Percentiles rank a stretch among this genome's conserved stretches.
Conservation (phyloP, 2,329 filamentous ascomycete genomes). For the Trichoderma koningii region DNA sequence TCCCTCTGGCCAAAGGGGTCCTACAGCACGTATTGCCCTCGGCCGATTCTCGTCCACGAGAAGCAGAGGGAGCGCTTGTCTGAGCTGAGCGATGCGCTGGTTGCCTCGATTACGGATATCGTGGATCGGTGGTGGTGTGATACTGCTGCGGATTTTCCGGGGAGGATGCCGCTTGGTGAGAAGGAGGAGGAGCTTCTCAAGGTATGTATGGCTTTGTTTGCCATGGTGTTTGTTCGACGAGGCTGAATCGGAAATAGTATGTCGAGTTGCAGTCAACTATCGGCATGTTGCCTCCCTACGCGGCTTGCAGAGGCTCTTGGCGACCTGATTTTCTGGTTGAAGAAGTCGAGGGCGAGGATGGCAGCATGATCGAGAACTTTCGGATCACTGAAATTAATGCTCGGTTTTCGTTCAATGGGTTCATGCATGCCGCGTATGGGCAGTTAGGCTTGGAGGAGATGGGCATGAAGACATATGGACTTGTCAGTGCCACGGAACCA, state of each 20-base stretch:
- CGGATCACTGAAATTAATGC: slow-evolving; percentile 47
- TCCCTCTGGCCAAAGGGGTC: slow-evolving; percentile 38
- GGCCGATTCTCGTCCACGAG: slow-evolving; percentile 40
- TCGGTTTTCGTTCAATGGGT: slow-evolving; percentile 46
- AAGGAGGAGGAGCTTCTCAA: slow-evolving; percentile 38
- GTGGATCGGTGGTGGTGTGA: slow-evolving; percentile 46
- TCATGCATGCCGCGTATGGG: slow-evolving; percentile 37
- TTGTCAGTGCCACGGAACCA: slow-evolving; percentile 35
- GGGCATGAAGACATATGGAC: slow-evolving; percentile 21
- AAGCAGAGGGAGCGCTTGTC: slow-evolving; percentile 38
- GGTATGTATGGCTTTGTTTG: slow-evolving; percentile 29
- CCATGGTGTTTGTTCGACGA: background rate
- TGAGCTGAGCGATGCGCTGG: slow-evolving; percentile 38
- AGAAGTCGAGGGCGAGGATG: slow-evolving; percentile 27
- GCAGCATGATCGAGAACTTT: slow-evolving; percentile 32
- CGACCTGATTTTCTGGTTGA: slow-evolving; percentile 46
- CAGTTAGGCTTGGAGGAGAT: slow-evolving; percentile 35
- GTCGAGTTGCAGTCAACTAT: slow-evolving; percentile 35
- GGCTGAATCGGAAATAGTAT: slow-evolving; percentile 32
- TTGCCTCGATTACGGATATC: slow-evolving; percentile 40
- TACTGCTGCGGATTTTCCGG: slow-evolving; percentile 35
- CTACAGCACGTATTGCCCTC: slow-evolving; percentile 36
- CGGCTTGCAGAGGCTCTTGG: slow-evolving; percentile 39
- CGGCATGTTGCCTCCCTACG: slow-evolving; percentile 33
- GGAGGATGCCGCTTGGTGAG: slow-evolving; percentile 40